These are phyloP conservation scores for Aspergillus asperescens DNA, from an alignment of 495 filamentous ascomycete genomes.

Conservation along the genomic window DNA sequence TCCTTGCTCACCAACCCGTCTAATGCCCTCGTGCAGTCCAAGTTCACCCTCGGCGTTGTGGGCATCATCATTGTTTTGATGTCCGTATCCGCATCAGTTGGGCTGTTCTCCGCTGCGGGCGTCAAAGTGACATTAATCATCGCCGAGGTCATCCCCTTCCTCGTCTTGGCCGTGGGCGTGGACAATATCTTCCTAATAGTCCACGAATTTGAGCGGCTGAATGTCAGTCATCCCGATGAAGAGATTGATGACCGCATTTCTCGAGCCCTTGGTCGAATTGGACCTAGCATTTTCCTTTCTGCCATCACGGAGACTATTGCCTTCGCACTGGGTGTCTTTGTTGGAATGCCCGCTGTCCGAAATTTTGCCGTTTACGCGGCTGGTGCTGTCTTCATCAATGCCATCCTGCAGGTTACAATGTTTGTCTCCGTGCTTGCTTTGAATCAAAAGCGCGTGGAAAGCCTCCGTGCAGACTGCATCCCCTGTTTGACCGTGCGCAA, in stretches of 20 bases:
- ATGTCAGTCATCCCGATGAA: slow-evolving; percentile 80
- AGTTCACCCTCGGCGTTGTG: slow-evolving; percentile 86
- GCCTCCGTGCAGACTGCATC: slow-evolving; percentile 84
- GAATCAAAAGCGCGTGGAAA: slow-evolving; percentile 84
- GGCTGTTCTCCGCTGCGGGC: slow-evolving; percentile 81
- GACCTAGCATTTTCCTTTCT: slow-evolving; percentile 93
- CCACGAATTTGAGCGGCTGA: slow-evolving; percentile 94
- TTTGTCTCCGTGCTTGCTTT: slow-evolving; percentile 87
- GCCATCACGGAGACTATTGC: slow-evolving; percentile 89
- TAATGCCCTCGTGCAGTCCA: slow-evolving; percentile 83
- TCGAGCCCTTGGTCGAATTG: slow-evolving; percentile 85
- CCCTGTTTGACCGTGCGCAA: slow-evolving; percentile 76
- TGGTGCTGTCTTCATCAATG: slow-evolving; percentile 95
- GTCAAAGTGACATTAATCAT: slow-evolving; percentile 96
- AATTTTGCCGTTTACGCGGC: slow-evolving; percentile 97
- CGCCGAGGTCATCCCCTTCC: slow-evolving; percentile 95
- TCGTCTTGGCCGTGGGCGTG: slow-evolving; percentile 91
- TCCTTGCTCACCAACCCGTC: slow-evolving; percentile 75
- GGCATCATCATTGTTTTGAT: slow-evolving; percentile 94
- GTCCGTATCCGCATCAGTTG: slow-evolving; percentile 93
- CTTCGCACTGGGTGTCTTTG: slow-evolving; percentile 86
- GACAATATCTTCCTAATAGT: slow-evolving; percentile 99
- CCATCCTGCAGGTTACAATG: slow-evolving; percentile 89
- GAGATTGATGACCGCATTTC: slow-evolving; percentile 78
- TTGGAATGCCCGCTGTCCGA: slow-evolving; percentile 93